These are phyloP conservation scores for Calocybe gangraenosa DNA, from an alignment of 768 basidiomycete genomes.

Conservation along the genomic window DNA sequence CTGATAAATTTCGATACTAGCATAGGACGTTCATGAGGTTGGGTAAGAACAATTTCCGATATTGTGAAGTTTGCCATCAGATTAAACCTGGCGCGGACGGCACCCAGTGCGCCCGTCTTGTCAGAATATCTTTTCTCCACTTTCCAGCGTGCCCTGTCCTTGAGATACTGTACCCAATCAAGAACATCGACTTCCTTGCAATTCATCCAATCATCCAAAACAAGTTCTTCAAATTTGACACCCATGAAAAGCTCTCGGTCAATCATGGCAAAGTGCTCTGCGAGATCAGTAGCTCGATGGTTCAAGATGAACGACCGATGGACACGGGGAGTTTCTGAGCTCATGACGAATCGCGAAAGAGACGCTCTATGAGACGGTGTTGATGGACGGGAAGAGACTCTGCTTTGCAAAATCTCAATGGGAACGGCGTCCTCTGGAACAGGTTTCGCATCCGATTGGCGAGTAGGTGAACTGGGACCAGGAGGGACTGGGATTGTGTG, in stretches of 20 bases:
- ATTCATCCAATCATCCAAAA: slow-evolving; percentile 65
- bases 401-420: slow-evolving; percentile 59
- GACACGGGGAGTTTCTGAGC: slow-evolving; percentile 32
- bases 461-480: slow-evolving; percentile 26
- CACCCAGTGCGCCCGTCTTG: slow-evolving; percentile 69
- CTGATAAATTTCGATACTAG: slow-evolving; percentile 80
- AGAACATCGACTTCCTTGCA: slow-evolving; percentile 63
- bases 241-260: slow-evolving; percentile 83
- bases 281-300: slow-evolving; percentile 57
- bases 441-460: slow-evolving; percentile 41
- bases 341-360: slow-evolving; percentile 29
- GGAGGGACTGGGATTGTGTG: slow-evolving; percentile 23
- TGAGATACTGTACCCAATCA: slow-evolving; percentile 82
- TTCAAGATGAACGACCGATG: slow-evolving; percentile 74
- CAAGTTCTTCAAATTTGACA: slow-evolving; percentile 86
- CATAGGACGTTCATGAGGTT: slow-evolving; percentile 55
- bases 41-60: slow-evolving; percentile 78
- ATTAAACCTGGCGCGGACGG: slow-evolving; percentile 80
- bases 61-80: slow-evolving; percentile 76
- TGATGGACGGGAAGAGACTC: slow-evolving; percentile 35
- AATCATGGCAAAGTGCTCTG: slow-evolving; percentile 81
- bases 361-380: slow-evolving; percentile 18
- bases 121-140: slow-evolving; percentile 51
- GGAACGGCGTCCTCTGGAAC: slow-evolving; percentile 61
- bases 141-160: slow-evolving; percentile 68